A percentile compares a stretch with the other conserved stretches of the same genome.
Conservation (phyloP, 2,329 filamentous ascomycete species). For the Cordyceps javanica region DNA sequence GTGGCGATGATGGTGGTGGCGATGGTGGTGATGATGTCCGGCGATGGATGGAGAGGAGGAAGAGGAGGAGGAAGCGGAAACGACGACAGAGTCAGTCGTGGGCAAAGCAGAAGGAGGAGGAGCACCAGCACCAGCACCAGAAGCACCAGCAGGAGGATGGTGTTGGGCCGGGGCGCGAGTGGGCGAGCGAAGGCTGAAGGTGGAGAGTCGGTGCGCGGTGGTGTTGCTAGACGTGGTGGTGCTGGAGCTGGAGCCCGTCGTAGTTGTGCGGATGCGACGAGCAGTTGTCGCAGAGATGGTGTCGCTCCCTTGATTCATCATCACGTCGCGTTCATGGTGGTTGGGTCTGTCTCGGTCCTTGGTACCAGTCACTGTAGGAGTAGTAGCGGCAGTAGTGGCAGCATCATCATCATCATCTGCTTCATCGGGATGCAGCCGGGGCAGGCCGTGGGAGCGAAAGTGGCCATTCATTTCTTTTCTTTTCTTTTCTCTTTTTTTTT, state of each 20-base stretch:
- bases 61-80: background rate
- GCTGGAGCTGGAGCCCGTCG: background rate
- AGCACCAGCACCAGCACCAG: background rate
- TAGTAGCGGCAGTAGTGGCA: background rate
- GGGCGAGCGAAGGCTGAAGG: constrained; percentile 45
- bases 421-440: background rate
- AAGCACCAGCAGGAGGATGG: constrained; percentile 20
- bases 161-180: constrained; percentile 24
- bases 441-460: background rate
- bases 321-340: constrained; percentile 39
- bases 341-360: constrained; percentile 18
- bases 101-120: background rate
- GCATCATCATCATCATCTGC: background rate
- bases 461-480: background rate
- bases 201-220: constrained; percentile 34
- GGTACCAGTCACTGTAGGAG: constrained; percentile 22
- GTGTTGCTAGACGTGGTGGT: background rate
- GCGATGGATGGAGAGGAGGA: constrained; percentile 7
- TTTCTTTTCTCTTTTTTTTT: background rate
- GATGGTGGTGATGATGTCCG: constrained; percentile 23
- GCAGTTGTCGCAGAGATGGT: background rate
- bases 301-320: constrained; percentile 33
- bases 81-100: background rate
- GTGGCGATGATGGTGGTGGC: constrained; percentile 24
- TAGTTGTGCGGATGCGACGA: no score